A percentile compares a stretch with the other conserved stretches of the same genome.
phyloP scores from a whole-genome alignment of 495 filamentous ascomycete species.

The Podospora fimiseda region DNA sequence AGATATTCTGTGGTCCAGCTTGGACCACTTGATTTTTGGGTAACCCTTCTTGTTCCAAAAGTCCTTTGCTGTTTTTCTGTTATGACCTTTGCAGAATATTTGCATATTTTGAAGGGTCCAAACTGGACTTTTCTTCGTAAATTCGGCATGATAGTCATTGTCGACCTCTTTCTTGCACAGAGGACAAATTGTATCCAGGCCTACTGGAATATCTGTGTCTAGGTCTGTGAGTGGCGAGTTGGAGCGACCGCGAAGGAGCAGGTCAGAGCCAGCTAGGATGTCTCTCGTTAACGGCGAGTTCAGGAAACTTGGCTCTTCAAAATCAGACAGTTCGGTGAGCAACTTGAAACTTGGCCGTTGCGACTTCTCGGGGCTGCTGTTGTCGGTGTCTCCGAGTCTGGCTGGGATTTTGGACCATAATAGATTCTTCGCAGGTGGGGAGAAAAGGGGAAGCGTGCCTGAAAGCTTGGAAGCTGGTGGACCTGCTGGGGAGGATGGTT shows the following conservation, averaged over 20 bases:
- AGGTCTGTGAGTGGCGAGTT: constrained; percentile 12
- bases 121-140: constrained; percentile 36
- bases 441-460: too few species aligned
- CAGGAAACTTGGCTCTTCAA: not conserved
- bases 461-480: too few species aligned
- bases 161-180: constrained; percentile 61
- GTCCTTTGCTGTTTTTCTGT: constrained; percentile 47
- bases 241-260: not conserved
- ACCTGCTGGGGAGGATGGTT: too few species aligned
- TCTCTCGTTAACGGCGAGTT: not conserved
- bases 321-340: constrained; percentile 8
- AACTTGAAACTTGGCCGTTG: constrained; percentile 10
- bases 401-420: too few species aligned
- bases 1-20: constrained; percentile 57
- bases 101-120: constrained; percentile 57
- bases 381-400: not conserved
- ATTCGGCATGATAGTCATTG: constrained; percentile 39
- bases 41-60: constrained; percentile 63
- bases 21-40: constrained; percentile 71
- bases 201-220: not conserved
- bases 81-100: constrained; percentile 69
- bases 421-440: too few species aligned
- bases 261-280: not conserved
- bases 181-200: constrained; percentile 46
- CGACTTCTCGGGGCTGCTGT: constrained; percentile 4